Percentiles rank a stretch among this genome's conserved stretches.
These are phyloP conservation scores for Ciborinia camelliae DNA, from an alignment of 2,329 filamentous ascomycete species.

Conservation along the genomic window DNA sequence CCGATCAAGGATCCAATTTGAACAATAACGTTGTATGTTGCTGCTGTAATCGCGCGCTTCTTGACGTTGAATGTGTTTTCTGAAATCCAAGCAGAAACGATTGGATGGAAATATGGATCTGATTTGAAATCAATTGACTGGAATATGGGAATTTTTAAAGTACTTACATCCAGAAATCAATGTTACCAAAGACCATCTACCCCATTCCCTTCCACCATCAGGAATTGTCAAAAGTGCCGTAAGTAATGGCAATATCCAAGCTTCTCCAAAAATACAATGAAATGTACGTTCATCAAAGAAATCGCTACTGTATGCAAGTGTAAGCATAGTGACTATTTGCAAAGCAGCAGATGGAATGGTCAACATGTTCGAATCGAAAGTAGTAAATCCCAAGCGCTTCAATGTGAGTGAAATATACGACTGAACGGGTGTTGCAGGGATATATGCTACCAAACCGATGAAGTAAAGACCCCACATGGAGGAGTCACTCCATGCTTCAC, in stretches of 20 bases:
- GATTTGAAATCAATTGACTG: neutral
- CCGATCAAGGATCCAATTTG: slow-evolving; percentile 42
- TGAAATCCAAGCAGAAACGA: slow-evolving; percentile 48
- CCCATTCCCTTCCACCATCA: slow-evolving; percentile 28
- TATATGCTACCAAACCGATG: slow-evolving; percentile 36
- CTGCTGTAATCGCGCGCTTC: slow-evolving; percentile 58
- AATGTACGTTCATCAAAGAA: slow-evolving; percentile 40
- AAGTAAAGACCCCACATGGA: slow-evolving; percentile 52
- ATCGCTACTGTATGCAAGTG: slow-evolving; percentile 46
- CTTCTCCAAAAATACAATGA: slow-evolving; percentile 35
- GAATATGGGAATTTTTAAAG: slow-evolving; percentile 13
- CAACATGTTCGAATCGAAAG: slow-evolving; percentile 47
- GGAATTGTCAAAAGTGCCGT: slow-evolving; percentile 10
- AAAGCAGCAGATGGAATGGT: slow-evolving; percentile 45
- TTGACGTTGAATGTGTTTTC: slow-evolving; percentile 60
- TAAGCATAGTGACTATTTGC: slow-evolving; percentile 41
- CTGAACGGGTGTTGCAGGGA: slow-evolving; percentile 26
- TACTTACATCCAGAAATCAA: slow-evolving; percentile 24
- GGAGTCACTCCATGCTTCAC: slow-evolving; percentile 48
- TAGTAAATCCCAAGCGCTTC: slow-evolving; percentile 30
- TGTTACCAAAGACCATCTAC: slow-evolving; percentile 22
- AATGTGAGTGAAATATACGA: slow-evolving; percentile 31
- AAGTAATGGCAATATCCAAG: slow-evolving; percentile 43
- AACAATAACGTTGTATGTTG: slow-evolving; percentile 56
- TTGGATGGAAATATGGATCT: slow-evolving; percentile 39